These are phyloP conservation scores for Maudiozyma saulgeensis DNA, from an alignment of 805 yeast species.

Conservation along the genomic window DNA sequence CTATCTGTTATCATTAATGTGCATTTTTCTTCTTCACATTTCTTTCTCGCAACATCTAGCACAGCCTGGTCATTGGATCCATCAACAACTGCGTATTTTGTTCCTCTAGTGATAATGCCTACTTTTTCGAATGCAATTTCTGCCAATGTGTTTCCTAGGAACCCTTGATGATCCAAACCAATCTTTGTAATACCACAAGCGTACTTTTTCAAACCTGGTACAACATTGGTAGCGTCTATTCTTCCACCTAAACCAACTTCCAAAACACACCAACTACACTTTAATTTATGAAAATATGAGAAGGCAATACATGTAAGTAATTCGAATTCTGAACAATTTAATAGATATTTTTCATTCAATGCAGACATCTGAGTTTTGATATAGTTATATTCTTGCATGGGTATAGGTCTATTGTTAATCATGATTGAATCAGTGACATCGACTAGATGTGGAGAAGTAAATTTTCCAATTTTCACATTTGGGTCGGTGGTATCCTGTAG, in stretches of 20 bases:
- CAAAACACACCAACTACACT: constrained; percentile 68
- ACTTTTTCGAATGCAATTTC: constrained; percentile 76
- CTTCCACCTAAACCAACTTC: constrained; percentile 95
- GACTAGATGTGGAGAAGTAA: constrained; percentile 82
- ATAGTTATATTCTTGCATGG: constrained; percentile 34
- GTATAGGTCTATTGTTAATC: constrained; percentile 51
- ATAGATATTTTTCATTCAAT: constrained; percentile 31
- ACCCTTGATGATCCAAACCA: constrained; percentile 73
- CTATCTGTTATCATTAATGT: constrained; percentile 19
- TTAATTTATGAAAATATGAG: constrained; percentile 50
- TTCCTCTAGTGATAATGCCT: constrained; percentile 53
- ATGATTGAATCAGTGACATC: constrained; percentile 66
- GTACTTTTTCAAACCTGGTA: constrained; percentile 39
- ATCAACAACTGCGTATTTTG: constrained; percentile 60
- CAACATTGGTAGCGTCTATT: constrained; percentile 79
- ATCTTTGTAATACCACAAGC: constrained; percentile 75
- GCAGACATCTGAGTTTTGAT: constrained; percentile 36
- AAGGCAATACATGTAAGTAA: constrained; percentile 77
- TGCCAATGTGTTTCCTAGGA: constrained; percentile 56
- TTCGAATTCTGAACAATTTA: constrained; percentile 85
- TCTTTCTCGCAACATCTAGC: constrained; percentile 34
- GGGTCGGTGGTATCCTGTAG: constrained; percentile 31
- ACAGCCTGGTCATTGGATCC: constrained; percentile 50
- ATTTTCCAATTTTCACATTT: constrained; percentile 47
- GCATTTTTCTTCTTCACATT: constrained; percentile 30